Evolutionary conservation across 2,329 filamentous ascomycete genomes (phyloP).

Genomic region (Colletotrichum noveboracense): DNA sequence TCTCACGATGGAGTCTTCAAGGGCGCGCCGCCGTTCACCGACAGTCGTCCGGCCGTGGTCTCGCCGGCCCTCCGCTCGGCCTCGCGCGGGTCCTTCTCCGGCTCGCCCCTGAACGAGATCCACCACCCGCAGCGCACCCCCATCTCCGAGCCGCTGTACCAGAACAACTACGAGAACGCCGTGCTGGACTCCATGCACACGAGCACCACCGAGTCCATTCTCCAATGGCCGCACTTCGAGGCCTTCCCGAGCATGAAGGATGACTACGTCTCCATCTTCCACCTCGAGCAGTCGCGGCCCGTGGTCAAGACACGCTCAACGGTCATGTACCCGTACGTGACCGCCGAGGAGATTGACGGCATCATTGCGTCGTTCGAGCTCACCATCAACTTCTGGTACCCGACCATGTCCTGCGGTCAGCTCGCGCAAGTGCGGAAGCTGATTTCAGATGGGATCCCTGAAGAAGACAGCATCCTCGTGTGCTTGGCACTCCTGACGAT

Average conservation of each 20-base stretch:
- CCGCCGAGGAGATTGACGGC: constrained; percentile 42
- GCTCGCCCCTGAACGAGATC: constrained; percentile 24
- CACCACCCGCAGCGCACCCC: constrained; percentile 25
- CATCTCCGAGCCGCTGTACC: constrained; percentile 25
- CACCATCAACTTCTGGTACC: constrained; percentile 59
- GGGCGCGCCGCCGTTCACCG: constrained; percentile 6
- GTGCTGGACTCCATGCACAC: constrained; percentile 55
- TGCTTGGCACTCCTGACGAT: constrained; percentile 52
- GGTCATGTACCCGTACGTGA: constrained; percentile 47
- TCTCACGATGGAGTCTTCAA: constrained; percentile 12
- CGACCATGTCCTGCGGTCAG: constrained; percentile 48
- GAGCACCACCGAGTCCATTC: constrained; percentile 54
- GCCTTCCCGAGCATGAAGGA: constrained; percentile 46
- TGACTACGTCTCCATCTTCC: constrained; percentile 50
- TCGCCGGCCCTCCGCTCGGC: constrained; percentile 27
- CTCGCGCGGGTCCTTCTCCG: constrained; percentile 24
- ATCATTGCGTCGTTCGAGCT: constrained; percentile 49
- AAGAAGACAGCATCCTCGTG: constrained; percentile 39
- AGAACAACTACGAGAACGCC: constrained; percentile 47
- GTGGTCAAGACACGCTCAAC: constrained; percentile 37
- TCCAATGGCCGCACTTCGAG: constrained; percentile 57
- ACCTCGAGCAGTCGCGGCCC: constrained; percentile 48
- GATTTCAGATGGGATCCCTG: constrained; percentile 37
- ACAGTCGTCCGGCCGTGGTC: constrained; percentile 8
- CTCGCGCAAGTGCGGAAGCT: constrained; percentile 35